Base-by-base conservation (phyloP, 106 monocot species). In the Apostasia shenzhenica region DNA sequence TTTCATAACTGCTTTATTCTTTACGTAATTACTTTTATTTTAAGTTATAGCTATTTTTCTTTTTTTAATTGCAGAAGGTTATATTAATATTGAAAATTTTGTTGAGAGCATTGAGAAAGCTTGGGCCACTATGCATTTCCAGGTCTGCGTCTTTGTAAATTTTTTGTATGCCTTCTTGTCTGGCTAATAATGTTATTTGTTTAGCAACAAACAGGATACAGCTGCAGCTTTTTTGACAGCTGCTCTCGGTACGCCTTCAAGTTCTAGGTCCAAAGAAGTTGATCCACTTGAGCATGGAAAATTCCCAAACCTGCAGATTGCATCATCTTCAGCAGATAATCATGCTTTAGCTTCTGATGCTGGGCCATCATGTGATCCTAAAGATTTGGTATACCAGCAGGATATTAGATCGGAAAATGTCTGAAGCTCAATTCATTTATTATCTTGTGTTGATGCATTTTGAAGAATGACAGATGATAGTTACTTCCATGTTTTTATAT, bases 61-160 rank as follows among this genome's bases (percentile, higher is more conserved):
- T 71, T 47, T 5, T 55, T 6, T 63, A 63, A 46, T 59, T 59
- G 54, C 79, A 94, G 94, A 88, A 74, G 94, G 94, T 55, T 86
- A 83, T 67, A 73, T 88, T 54, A 75, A 8, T 71, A 70, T 68
- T 61, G 83, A 76, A 70, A 73, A 49, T 73, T 81, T 91, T 73
- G 54, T 80, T 51, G 88, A 79, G 75, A 76, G 68, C 75, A 76
- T 94, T 37, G 85, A 84, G 67, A 94, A 91, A 68, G 85, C 91
- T 80, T 88, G 87, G 83, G 81, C 83, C 66, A 42, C 81, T 12
- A 55, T 94, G 38, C 83, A 94, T 57, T 51, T 94, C 48, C 94
- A 94, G 85, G 94, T 94, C 51, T 55, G 59, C 49, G 56, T 14
- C 59, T 12, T 67, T 61, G 6, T 48, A 53, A 60, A 55, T 40